phyloP scores from a whole-genome alignment of 23 red algal species.

The Gracilaria caudata region DNA sequence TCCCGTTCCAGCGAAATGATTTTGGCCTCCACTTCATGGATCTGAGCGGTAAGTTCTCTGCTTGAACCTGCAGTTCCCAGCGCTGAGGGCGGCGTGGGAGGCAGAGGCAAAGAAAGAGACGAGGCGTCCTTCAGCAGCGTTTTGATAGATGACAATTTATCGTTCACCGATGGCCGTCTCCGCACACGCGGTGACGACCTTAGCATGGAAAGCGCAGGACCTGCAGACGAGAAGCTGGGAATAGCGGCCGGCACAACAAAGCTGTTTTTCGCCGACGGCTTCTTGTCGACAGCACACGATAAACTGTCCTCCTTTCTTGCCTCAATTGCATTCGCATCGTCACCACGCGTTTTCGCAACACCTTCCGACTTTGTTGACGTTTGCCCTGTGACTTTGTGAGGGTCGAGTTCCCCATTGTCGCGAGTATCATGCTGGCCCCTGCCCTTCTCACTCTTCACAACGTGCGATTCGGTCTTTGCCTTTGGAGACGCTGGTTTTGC shows the following conservation, averaged over 20 bases:
- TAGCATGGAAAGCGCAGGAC: conserved; percentile 18
- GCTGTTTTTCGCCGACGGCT: background rate
- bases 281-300: background rate
- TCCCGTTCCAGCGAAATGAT: conserved; percentile 24
- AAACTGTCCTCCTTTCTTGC: background rate
- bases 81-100: background rate
- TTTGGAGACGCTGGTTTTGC: background rate
- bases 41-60: conserved; percentile 19
- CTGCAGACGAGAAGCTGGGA: conserved; percentile 26
- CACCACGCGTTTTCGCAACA: background rate
- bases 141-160: conserved; percentile 18
- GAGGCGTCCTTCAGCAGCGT: conserved; percentile 12
- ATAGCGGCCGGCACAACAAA: background rate
- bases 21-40: conserved; percentile 44
- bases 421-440: background rate
- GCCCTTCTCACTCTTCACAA: background rate
- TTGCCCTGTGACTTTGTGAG: background rate
- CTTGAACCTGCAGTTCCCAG: background rate
- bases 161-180: background rate
- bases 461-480: background rate
- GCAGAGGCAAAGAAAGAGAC: background rate
- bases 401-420: background rate
- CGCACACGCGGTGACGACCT: conserved; percentile 36
- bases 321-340: background rate
- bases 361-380: background rate